Conservation (phyloP, 805 yeast species). For the Cyberlindnera maclurae region DNA sequence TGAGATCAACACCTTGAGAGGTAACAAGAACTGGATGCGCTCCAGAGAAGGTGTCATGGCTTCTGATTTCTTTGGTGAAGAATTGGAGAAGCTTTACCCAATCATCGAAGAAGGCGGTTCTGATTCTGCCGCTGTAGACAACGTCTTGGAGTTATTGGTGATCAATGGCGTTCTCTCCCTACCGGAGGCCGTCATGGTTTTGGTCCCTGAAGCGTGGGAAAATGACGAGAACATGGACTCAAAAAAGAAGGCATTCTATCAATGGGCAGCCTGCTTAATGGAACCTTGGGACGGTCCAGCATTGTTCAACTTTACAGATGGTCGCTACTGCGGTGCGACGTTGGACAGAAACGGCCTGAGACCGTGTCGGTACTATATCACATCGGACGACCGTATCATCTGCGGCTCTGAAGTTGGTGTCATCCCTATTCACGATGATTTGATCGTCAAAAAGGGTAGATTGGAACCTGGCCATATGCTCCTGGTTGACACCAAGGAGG, state of each 20-base stretch:
- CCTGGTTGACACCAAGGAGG: constrained; percentile 87
- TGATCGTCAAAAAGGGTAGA: constrained; percentile 84
- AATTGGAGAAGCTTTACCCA: constrained; percentile 84
- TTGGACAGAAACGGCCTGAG: constrained; percentile 95
- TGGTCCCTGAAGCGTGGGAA: constrained; percentile 99
- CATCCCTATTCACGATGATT: constrained; percentile 77
- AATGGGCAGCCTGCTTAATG: constrained; percentile 99
- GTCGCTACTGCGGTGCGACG: constrained; percentile 97
- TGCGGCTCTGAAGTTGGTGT: constrained; percentile 99
- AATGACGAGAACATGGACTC: constrained; percentile 83
- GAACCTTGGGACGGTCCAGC: constrained; percentile 99
- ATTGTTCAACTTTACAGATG: constrained; percentile 91
- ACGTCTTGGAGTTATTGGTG: constrained; percentile 85
- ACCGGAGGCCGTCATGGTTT: constrained; percentile 95
- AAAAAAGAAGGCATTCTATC: constrained; percentile 88
- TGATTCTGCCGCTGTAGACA: constrained; percentile 96
- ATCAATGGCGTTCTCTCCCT: constrained; percentile 86
- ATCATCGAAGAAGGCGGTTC: constrained; percentile 98
- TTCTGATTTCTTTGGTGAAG: constrained; percentile 82
- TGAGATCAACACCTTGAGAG: constrained; percentile 94
- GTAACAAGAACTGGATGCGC: constrained; percentile 99
- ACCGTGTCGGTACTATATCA: constrained; percentile 96
- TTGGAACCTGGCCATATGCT: constrained; percentile 95
- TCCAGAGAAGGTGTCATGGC: constrained; percentile 97
- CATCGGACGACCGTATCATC: constrained; percentile 90